Base-by-base conservation (phyloP, 495 filamentous ascomycete species). In the Evansstolkia leycettana region DNA sequence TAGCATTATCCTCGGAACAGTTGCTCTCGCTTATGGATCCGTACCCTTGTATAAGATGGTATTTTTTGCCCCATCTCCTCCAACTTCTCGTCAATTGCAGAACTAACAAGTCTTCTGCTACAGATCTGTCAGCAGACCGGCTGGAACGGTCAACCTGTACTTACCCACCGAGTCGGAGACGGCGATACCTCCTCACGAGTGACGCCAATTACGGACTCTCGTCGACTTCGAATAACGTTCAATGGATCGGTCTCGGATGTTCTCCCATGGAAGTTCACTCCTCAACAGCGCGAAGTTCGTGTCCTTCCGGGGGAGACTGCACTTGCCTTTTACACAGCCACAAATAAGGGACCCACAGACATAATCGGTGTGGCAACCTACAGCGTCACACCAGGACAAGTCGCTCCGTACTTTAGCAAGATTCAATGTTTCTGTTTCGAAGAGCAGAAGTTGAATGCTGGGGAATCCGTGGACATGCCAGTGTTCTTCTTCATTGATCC, bases 401-500 rank as follows among this genome's bases (percentile, higher is more conserved):
- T 93, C 17, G 89, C 92, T 17, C 89, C 84, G 3, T 99, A 99
- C 52, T 99, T 99, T 57, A 86, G 80, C 70, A 99, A 99, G 71
- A 99, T 99, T 34, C 92, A 99, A 61, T 99, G 92, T 48, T 99
- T 99, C 60, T 99, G 92, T 55, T 99, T 99, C 52, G 92, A 99
- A 68, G 87, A 85, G 58, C 80, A 98, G 70, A 75, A 92, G 43
- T 61, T 98, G 34, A 89, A 87, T 55, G 89, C 87, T 15, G 86
- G 89, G 17, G 92, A 99, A 66, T 86, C 86, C 24, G 92, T 99
- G 34, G 92, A 99, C 64, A 99, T 99, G 92, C 92, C 92, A 2
- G 92, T 99, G 5, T 96, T 99, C 65, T 99, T 99, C 54, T 99
- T 94, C 58, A 82, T 99, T 48, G 92, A 99, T 53, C 92, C 92